Evolutionary conservation across 352 stramenopile species (phyloP).

Genomic region (Pythium phragmiticola): DNA sequence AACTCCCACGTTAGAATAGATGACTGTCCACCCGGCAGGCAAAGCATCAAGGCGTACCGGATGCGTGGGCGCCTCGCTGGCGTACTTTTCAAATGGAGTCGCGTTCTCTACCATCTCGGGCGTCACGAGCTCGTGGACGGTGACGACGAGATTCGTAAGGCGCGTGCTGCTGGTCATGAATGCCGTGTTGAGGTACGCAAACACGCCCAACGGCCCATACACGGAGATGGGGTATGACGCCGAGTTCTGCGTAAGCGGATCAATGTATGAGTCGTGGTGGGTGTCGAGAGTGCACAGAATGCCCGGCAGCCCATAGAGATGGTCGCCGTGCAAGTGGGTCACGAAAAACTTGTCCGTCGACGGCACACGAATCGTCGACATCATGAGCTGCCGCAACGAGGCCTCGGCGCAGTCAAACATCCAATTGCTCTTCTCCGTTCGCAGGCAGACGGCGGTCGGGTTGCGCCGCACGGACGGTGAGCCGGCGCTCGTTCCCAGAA

Average conservation of each 20-base stretch:
- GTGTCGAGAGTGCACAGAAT: conserved; percentile 86
- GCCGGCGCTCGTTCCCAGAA: conserved; percentile 78
- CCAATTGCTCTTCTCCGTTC: conserved; percentile 71
- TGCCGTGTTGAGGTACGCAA: conserved; percentile 73
- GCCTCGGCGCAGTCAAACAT: conserved; percentile 89
- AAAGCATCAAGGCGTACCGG: conserved; percentile 32
- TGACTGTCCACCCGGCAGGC: background rate
- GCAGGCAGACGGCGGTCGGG: conserved; percentile 57
- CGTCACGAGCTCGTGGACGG: conserved; percentile 72
- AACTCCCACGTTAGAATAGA: background rate
- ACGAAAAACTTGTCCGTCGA: conserved; percentile 86
- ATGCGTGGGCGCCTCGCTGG: conserved; percentile 54
- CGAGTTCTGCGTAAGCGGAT: conserved; percentile 50
- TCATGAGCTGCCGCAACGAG: conserved; percentile 79
- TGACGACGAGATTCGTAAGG: conserved; percentile 71
- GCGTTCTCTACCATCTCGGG: conserved; percentile 43
- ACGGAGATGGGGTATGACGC: conserved; percentile 57
- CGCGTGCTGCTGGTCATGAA: conserved; percentile 63
- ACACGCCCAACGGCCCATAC: conserved; percentile 77
- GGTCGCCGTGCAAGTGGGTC: conserved; percentile 84
- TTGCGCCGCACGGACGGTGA: conserved; percentile 70
- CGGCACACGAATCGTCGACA: conserved; percentile 66
- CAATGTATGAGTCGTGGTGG: conserved; percentile 60
- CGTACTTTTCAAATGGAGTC: conserved; percentile 60
- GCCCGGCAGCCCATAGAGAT: conserved; percentile 78